Percentiles rank a stretch among this genome's conserved stretches.
phyloP scores from a whole-genome alignment of 2,329 filamentous ascomycete genomes.

The Scedosporium aurantiacum region DNA sequence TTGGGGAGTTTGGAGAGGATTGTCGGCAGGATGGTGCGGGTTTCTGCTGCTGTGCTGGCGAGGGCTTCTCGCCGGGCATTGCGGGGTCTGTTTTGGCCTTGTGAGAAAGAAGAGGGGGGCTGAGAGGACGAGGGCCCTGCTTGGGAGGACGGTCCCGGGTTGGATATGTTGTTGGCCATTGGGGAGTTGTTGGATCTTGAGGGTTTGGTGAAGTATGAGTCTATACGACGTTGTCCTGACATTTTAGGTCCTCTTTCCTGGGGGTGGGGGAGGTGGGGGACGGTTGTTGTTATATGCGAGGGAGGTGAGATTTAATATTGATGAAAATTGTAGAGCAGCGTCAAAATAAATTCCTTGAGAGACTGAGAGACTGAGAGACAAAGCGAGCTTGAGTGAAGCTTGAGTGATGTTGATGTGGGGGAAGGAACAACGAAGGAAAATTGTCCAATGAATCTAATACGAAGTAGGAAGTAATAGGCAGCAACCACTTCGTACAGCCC shows the following conservation, averaged over 20 bases:
- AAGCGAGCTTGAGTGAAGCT: neutral
- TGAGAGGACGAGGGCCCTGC: too few relatives aligned
- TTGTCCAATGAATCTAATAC: too few relatives aligned
- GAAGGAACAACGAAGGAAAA: too few relatives aligned
- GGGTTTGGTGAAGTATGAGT: neutral
- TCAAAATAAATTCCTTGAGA: neutral
- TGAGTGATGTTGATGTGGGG: too few relatives aligned
- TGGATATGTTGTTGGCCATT: neutral
- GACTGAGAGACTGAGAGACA: neutral
- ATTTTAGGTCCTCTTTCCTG: neutral
- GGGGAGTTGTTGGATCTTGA: neutral
- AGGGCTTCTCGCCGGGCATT: neutral
- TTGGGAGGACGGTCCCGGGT: too few relatives aligned
- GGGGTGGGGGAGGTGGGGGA: neutral
- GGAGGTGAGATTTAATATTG: neutral
- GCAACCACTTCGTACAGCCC: too few relatives aligned
- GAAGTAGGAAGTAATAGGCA: too few relatives aligned
- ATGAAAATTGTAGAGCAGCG: neutral
- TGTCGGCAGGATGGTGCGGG: constrained; percentile 31
- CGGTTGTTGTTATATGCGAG: neutral
- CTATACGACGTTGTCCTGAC: neutral
- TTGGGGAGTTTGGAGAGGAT: constrained; percentile 33
- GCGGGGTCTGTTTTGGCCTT: neutral
- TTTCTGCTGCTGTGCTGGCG: constrained; percentile 22
- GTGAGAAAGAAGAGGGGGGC: too few relatives aligned